Base-by-base conservation (phyloP, 192 early-diverging fungal genomes). In the Coemansia sp. region DNA sequence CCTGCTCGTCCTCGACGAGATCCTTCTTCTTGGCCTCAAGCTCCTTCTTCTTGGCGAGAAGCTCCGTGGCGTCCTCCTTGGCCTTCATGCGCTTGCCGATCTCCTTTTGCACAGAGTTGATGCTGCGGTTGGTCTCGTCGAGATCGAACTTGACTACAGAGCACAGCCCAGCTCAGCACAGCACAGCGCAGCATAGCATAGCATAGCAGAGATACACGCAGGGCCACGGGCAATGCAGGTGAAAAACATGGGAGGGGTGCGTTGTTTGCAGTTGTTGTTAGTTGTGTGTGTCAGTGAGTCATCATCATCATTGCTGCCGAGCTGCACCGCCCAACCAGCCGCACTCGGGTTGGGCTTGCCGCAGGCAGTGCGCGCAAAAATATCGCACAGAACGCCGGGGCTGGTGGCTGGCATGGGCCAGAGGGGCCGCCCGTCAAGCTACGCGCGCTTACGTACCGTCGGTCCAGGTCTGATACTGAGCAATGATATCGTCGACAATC, bases 101-200 rank as follows among this genome's bases (percentile, higher is more conserved):
- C 44, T 94, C 80, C 80, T 94, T 95, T 77, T 94, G 88, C 34
- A 94, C 77, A 5, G 85, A 85, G 63, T 99, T 99, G 67, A 93
- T 84, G 55, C 87, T 78, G 64, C 91, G 92, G 81, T 95, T 97
- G 35, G 83, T 67, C 51, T 91, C 82, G 66, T 98, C 92, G 38
- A 93, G 86, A 18, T 81, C 57, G 79, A 92, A 97, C 41, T 81
- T 82, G 41, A 84, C 92, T 94, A 74, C 15, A n/a, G 10, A 27
- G 13, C 37, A 40, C 7, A 26, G 22, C 15, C 32, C 13, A 28
- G 20, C 34, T 35, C 44, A 46, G 20, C n/a, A 41, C 19, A 18
- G 35, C 23, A 45, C 23, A 45, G 24, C 40, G 9, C 19, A 42
- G 55, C 24, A 20, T 9, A 55, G 35, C 19, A 35, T 32, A 29